Evolutionary conservation across 1,284 basidiomycete genomes (phyloP).

Genomic region (Cutaneotrichosporon cavernicola): DNA sequence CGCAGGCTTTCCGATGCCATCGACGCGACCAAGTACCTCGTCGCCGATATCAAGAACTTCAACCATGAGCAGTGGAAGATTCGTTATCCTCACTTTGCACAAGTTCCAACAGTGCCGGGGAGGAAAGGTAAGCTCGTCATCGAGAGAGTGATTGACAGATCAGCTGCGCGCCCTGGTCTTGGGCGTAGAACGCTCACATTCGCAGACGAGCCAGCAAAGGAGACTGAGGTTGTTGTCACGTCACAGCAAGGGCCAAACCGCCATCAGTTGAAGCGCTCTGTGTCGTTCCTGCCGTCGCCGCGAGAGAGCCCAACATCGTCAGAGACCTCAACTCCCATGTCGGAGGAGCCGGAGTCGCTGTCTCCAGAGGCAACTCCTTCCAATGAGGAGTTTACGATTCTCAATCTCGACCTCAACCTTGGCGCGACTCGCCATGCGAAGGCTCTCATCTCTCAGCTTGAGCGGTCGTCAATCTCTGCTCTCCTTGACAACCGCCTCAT

Average conservation of each 20-base stretch:
- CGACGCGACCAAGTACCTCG: slow-evolving; percentile 66
- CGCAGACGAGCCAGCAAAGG: slow-evolving; percentile 69
- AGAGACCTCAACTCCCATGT: background rate
- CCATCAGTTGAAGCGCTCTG: slow-evolving; percentile 56
- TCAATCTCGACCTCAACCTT: slow-evolving; percentile 89
- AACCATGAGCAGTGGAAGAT: slow-evolving; percentile 84
- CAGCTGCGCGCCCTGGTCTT: slow-evolving; percentile 54
- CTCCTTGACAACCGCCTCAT: slow-evolving; percentile 82
- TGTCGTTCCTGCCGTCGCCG: slow-evolving; percentile 13
- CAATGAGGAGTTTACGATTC: slow-evolving; percentile 69
- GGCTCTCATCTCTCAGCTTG: slow-evolving; percentile 83
- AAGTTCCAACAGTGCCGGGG: slow-evolving; percentile 63
- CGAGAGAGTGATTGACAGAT: slow-evolving; percentile 54
- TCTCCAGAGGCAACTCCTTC: slow-evolving; percentile 15
- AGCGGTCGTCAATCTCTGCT: slow-evolving; percentile 88
- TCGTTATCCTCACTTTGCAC: slow-evolving; percentile 66
- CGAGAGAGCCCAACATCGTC: background rate
- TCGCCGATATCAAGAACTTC: slow-evolving; percentile 73
- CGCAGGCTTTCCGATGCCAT: slow-evolving; percentile 71
- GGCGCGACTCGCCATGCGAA: slow-evolving; percentile 73
- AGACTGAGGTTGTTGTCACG: slow-evolving; percentile 65
- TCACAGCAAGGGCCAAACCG: slow-evolving; percentile 56
- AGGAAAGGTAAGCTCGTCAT: slow-evolving; percentile 76
- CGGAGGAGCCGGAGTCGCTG: background rate
- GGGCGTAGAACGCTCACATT: slow-evolving; percentile 72